Evolutionary conservation across 805 yeast genomes (phyloP), one percentile per base, ranked within the genome.

Genomic region (Vanderwaltozyma polyspora): DNA sequence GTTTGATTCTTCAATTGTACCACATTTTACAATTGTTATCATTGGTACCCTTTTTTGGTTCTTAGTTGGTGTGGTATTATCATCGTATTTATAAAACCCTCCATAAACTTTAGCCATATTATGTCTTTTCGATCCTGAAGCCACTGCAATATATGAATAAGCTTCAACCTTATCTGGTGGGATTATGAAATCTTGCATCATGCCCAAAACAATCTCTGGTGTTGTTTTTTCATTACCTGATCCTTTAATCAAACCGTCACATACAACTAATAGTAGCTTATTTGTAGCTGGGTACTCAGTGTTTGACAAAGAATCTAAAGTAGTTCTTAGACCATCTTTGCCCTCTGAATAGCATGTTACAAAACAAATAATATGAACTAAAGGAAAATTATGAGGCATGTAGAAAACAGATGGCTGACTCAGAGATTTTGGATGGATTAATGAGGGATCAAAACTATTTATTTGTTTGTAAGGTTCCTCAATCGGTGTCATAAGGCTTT

Each of bases 281-380:
- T 91, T 97, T 2, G 95, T 83, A 55, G 84, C 86, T 36, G 97
- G 95, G 57, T 81, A 91, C 41, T 85, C 94, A 1, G 96, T 85
- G 1, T 95, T 84, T 12, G 94, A 82, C 33, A 91, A 55, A 2
- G 97, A 89, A 56, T 91, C 97, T 43, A 89, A 59, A 0, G 97
- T 86, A 1, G 89, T 74, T 47, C 97, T 69, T 38, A 91, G 59
- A 40, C 93, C 95, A 9, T 68, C 79, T 46, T 74, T 82, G 52
- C 85, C 93, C 62, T 91, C 98, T 2, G 96, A 86, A 53, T 91
- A 91, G 51, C 96, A 89, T 1, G 98, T 89, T 7, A 91, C 93
- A 39, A 81, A 64, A 44, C 78, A 75, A 48, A 82, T 68, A 0
- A 76, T 67, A 46, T 81, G 91, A 11, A 79, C 65, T 46, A 91